Base-by-base conservation (phyloP, 805 yeast genomes). In the Teunomyces tritomae region DNA sequence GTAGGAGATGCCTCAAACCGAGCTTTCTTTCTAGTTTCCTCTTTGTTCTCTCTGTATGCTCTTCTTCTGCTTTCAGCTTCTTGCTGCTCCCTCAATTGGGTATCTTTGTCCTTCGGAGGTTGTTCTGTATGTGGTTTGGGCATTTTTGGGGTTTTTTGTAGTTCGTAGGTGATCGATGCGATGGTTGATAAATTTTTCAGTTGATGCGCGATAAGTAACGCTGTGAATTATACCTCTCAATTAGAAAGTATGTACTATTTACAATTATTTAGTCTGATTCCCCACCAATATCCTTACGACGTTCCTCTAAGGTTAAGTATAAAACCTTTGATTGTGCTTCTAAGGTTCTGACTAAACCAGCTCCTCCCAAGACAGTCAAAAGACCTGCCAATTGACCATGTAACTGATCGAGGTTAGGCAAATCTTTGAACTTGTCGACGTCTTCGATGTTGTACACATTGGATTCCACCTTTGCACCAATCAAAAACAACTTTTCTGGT, bases 301-400 rank as follows among this genome's bases (percentile, higher is more conserved):
- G 86, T 48, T 84, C 74, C 50, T 87, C 85, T 66, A 91, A 68
- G 7, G 95, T 87, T 66, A 89, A 71, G 61, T 88, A 88, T 57
- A 91, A 77, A 49, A 72, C 68, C 53, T 82, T 81, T 11, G 87
- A 69, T n/a, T 88, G 73, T 14, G 85, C 64, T 68, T 86, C 85
- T 61, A 92, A 77, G 13, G 96, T 88, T 69, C 80, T 80, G 9
- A 87, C 95, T 62, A 92, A 77, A 8, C 96, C 96, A 39, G 89
- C 91, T 61, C 97, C 98, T 49, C 96, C 88, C 53, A 88, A 74
- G 48, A 86, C 70, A n/a, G 91, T 84, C 61, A 92, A 79, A 47
- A 89, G 74, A 8, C 96, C 96, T 9, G 86, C 85, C 56, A 94
- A 79, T 76, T 91, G 87, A 8, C 87, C 82, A 49, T 88, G 94